Percentiles rank a stretch among this genome's conserved stretches.
Evolutionary conservation across 768 basidiomycete genomes (phyloP).

Genomic region (Psilocybe tampanensis): DNA sequence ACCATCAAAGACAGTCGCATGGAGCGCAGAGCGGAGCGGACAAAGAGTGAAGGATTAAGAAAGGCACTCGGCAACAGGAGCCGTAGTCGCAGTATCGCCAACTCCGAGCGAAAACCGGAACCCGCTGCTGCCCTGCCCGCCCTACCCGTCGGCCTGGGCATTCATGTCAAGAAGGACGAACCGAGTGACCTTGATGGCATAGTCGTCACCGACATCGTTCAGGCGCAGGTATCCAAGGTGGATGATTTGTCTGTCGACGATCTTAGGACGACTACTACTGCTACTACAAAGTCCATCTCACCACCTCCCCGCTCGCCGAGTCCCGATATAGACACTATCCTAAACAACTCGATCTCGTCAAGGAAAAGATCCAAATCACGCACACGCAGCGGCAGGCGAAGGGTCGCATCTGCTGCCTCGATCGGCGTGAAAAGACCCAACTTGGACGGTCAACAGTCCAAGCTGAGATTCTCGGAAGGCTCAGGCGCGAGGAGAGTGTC

Average conservation of each 20-base stretch:
- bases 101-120: background rate
- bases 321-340: slow-evolving; percentile 4
- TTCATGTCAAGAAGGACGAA: background rate
- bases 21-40: slow-evolving; percentile 24
- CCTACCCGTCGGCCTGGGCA: slow-evolving; percentile 1
- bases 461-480: background rate
- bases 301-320: slow-evolving; percentile 28
- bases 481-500: background rate
- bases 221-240: slow-evolving; percentile 6
- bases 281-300: too few species aligned
- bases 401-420: background rate
- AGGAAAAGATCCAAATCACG: background rate
- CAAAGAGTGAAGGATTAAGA: slow-evolving; percentile 27
- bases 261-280: slow-evolving; percentile 37
- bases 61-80: slow-evolving; percentile 17
- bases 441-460: background rate
- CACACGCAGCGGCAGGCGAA: background rate
- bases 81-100: slow-evolving; percentile 1
- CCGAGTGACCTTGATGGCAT: background rate
- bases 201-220: background rate
- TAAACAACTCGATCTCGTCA: slow-evolving; percentile 7
- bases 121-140: slow-evolving; percentile 11
- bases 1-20: slow-evolving; percentile 25
- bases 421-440: background rate
- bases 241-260: slow-evolving; percentile 32